A percentile compares a stretch with the other conserved stretches of the same genome.
Conservation (phyloP, 768 basidiomycete species). For the Sistotremastrum suecicum region DNA sequence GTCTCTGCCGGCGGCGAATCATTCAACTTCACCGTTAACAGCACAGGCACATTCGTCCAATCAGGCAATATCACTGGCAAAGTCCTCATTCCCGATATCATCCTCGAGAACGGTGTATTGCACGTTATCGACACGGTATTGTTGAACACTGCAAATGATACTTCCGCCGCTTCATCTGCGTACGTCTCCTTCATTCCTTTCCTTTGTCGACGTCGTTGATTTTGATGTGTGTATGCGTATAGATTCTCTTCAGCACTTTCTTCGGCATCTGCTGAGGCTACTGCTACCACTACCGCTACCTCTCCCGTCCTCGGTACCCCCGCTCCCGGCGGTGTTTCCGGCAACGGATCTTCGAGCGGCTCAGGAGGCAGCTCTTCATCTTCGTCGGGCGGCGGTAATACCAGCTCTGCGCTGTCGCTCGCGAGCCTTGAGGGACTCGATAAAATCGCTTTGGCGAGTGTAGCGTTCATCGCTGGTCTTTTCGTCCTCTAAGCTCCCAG, state of each 20-base stretch:
- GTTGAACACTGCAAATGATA: conserved; percentile 27
- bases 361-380: background rate
- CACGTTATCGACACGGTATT: conserved; percentile 48
- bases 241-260: conserved; percentile 12
- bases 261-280: conserved; percentile 38
- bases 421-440: too few relatives aligned
- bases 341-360: background rate
- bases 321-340: conserved; percentile 3
- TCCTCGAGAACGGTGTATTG: conserved; percentile 54
- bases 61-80: conserved; percentile 31
- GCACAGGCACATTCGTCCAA: conserved; percentile 25
- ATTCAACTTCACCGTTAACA: conserved; percentile 37
- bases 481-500: too few relatives aligned
- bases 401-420: too few relatives aligned
- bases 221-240: background rate
- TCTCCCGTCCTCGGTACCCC: conserved; percentile 24
- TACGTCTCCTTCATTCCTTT: conserved; percentile 18
- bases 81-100: conserved; percentile 43
- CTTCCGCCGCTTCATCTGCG: conserved; percentile 36
- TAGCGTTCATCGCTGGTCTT: too few relatives aligned
- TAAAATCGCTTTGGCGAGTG: too few relatives aligned
- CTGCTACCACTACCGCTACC: conserved; percentile 23
- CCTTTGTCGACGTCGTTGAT: background rate
- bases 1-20: conserved; percentile 45
- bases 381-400: background rate